These are phyloP conservation scores for Solanum hybrid DNA, from an alignment of 305 asterid genomes.

Conservation along the genomic window DNA sequence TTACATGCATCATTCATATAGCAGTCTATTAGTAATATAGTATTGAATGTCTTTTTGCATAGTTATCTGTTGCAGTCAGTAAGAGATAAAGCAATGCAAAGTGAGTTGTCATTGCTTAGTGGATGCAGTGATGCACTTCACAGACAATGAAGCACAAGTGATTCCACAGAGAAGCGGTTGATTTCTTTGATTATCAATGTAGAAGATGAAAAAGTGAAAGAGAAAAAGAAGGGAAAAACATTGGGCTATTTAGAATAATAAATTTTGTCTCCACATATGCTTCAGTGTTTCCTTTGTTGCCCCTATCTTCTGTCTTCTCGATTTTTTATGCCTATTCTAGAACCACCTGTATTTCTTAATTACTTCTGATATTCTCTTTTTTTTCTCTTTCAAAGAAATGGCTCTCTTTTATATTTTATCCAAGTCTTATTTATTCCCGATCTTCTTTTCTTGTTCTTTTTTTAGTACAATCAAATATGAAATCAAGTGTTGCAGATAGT, in stretches of 20 bases:
- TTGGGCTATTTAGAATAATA: not conserved
- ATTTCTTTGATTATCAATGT: not conserved
- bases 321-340: not conserved
- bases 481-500: not conserved
- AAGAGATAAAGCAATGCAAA: not conserved
- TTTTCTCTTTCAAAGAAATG: not conserved
- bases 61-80: not conserved
- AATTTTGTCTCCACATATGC: not conserved
- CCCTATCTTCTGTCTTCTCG: not conserved
- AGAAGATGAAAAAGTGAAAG: not conserved
- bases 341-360: not conserved
- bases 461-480: not conserved
- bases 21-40: not conserved
- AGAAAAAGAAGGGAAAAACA: not conserved
- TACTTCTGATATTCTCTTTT: not conserved
- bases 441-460: not conserved
- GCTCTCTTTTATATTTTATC: not conserved
- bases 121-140: not conserved
- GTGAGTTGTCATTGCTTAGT: not conserved
- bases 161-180: not conserved
- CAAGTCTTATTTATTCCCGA: not conserved
- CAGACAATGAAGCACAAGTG: not conserved
- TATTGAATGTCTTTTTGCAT: not conserved
- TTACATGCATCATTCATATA: not conserved
- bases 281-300: not conserved